Conservation (phyloP, 1,284 basidiomycete genomes). For the Ustilago shanxiensis region DNA sequence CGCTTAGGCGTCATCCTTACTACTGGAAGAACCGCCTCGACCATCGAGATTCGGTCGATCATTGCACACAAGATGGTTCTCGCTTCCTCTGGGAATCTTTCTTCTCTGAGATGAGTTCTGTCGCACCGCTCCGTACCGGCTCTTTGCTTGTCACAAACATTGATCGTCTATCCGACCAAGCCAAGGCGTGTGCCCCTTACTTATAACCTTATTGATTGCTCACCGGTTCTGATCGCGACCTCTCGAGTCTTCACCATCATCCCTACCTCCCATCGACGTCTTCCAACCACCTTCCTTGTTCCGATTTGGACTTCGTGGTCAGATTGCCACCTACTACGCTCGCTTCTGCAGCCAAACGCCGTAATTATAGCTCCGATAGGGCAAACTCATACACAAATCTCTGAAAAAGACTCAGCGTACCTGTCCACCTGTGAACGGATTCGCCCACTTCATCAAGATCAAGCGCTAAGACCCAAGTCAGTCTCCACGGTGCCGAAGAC, state of each 20-base stretch:
- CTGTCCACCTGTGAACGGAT: too few relatives aligned
- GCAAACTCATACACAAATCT: background rate
- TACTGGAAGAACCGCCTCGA: background rate
- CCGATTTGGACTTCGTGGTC: too few relatives aligned
- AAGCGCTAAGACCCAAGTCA: too few relatives aligned
- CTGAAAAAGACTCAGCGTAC: too few relatives aligned
- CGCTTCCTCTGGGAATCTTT: background rate
- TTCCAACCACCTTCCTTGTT: background rate
- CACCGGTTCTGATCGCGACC: background rate
- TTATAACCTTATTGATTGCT: background rate
- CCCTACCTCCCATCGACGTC: background rate
- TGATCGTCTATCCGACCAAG: conserved; percentile 4
- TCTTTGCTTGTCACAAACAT: conserved; percentile 31
- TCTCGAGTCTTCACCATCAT: background rate
- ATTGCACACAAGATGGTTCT: too few relatives aligned
- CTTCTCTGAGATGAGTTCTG: background rate
- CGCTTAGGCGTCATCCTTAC: background rate
- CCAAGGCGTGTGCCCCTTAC: conserved; percentile 26
- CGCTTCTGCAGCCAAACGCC: background rate
- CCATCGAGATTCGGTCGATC: too few relatives aligned
- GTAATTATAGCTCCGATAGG: background rate
- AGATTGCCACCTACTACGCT: too few relatives aligned
- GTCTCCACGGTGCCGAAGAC: too few relatives aligned
- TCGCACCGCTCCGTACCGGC: conserved; percentile 9
- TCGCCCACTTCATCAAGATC: too few relatives aligned